Evolutionary conservation across 768 basidiomycete species (phyloP).

Genomic region (Lactarius trivialis): DNA sequence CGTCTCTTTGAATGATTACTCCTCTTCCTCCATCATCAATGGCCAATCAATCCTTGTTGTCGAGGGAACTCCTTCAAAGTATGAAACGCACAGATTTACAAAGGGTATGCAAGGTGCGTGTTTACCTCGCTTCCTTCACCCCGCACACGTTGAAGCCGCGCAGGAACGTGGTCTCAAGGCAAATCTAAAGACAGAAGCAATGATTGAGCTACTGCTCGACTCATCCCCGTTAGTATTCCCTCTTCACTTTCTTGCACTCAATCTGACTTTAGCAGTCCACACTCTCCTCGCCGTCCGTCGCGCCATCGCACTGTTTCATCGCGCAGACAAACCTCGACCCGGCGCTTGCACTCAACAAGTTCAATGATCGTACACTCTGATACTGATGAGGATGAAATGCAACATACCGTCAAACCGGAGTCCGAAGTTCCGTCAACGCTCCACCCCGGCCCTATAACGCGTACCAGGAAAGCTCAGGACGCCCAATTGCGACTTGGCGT

Average conservation of each 20-base stretch:
- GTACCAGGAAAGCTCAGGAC: constrained; percentile 67
- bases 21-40: background rate
- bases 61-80: constrained; percentile 42
- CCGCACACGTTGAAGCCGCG: constrained; percentile 11
- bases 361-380: constrained; percentile 24
- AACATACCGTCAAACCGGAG: constrained; percentile 25
- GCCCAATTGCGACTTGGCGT: constrained; percentile 64
- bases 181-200: constrained; percentile 72
- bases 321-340: constrained; percentile 14
- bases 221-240: constrained; percentile 25
- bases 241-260: background rate
- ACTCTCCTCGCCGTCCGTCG: constrained; percentile 14
- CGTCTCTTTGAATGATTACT: background rate
- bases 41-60: constrained; percentile 36
- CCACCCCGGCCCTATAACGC: constrained; percentile 31
- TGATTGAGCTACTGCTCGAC: constrained; percentile 68
- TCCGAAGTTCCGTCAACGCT: constrained; percentile 25
- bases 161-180: constrained; percentile 79
- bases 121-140: constrained; percentile 5
- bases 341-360: constrained; percentile 21
- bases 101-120: constrained; percentile 50
- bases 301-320: constrained; percentile 13
- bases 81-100: constrained; percentile 53
- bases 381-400: constrained; percentile 19
- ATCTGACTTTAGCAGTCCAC: constrained; percentile 15